Evolutionary conservation across 176 grass and related monocot species (phyloP).

Genomic region (Phragmites australis): DNA sequence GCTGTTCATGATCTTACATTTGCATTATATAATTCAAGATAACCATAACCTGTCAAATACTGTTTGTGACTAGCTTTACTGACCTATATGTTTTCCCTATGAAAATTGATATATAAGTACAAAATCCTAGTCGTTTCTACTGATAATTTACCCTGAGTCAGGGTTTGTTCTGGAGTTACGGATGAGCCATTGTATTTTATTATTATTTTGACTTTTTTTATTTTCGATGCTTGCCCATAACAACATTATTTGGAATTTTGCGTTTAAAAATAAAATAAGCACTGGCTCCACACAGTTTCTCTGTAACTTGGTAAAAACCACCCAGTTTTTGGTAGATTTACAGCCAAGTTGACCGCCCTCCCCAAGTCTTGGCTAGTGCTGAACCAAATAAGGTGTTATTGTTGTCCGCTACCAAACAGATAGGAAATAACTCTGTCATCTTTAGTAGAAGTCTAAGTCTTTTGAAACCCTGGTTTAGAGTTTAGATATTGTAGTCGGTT

Average conservation of each 20-base stretch:
- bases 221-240: background rate
- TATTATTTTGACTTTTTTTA: background rate
- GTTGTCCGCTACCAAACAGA: background rate
- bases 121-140: constrained; percentile 20
- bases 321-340: background rate
- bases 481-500: constrained; percentile 2
- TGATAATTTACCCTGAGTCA: background rate
- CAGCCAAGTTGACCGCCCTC: background rate
- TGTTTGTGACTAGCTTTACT: background rate
- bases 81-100: background rate
- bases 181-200: background rate
- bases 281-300: background rate
- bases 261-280: background rate
- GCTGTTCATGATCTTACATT: constrained; percentile 12
- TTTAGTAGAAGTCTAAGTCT: background rate
- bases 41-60: background rate
- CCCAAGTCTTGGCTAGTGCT: background rate
- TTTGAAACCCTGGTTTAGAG: background rate
- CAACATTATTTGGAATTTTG: background rate
- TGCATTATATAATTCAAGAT: background rate
- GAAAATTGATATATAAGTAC: background rate
- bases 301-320: background rate
- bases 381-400: background rate
- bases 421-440: background rate
- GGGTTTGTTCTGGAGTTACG: background rate